phyloP scores from a whole-genome alignment of 2,329 filamentous ascomycete genomes.

The Curvularia spicifera region DNA sequence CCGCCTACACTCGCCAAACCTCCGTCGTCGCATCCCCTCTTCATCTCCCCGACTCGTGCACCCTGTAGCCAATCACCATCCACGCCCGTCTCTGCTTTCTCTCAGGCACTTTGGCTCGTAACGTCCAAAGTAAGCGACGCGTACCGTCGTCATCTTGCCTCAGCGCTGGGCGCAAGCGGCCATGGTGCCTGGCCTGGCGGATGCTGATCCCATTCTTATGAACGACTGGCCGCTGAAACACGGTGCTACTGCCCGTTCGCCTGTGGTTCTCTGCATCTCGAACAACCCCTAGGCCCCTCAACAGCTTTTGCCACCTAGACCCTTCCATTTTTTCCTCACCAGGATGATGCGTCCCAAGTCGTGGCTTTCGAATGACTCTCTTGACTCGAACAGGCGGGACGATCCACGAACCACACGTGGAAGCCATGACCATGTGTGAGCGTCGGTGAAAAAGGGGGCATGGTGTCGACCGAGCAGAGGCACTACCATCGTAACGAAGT shows the following conservation, averaged over 20 bases:
- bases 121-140: conserved; percentile 8
- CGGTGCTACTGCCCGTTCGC: not conserved
- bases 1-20: conserved; percentile 36
- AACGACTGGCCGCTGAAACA: not conserved
- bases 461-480: not conserved
- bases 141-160: conserved; percentile 11
- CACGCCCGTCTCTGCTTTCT: conserved; percentile 10
- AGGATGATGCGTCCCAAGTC: conserved; percentile 14
- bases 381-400: conserved; percentile 17
- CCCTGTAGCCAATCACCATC: conserved; percentile 31
- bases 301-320: not conserved
- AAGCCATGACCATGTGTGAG: conserved; percentile 24
- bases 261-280: not conserved
- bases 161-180: conserved; percentile 6
- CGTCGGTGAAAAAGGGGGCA: conserved; percentile 19
- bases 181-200: conserved; percentile 3
- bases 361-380: conserved; percentile 2
- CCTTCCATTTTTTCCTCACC: not conserved
- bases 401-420: conserved; percentile 27
- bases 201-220: conserved; percentile 5
- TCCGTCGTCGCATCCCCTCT: conserved; percentile 36
- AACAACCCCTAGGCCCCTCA: conserved; percentile 2
- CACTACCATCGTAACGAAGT: conserved; percentile 1
- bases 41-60: conserved; percentile 48
- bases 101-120: conserved; percentile 20